phyloP scores from a whole-genome alignment of 345 rosid species.

The Populus deltoides region DNA sequence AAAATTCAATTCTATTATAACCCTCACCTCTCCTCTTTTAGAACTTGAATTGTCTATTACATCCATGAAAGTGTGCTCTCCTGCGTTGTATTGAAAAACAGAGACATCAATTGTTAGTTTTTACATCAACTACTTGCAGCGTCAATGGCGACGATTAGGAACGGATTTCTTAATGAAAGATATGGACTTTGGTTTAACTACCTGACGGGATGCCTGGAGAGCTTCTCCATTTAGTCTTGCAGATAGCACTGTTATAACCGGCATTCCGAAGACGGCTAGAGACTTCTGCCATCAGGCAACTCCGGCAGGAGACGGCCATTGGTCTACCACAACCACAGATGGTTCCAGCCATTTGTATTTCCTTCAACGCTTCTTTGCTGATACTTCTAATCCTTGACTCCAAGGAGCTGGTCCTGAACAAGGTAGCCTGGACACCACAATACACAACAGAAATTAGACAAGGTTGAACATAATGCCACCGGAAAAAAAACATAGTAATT shows the following conservation, averaged over 20 bases:
- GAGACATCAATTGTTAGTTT: neutral
- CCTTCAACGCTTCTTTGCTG: constrained; percentile 26
- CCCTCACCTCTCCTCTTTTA: constrained; percentile 37
- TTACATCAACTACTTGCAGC: neutral
- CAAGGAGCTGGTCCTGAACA: constrained; percentile 26
- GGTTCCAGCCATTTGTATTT: constrained; percentile 13
- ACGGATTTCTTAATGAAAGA: neutral
- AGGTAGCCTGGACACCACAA: constrained; percentile 15
- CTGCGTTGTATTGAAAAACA: constrained; percentile 12
- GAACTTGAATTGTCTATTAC: constrained; percentile 29
- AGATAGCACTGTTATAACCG: constrained; percentile 25
- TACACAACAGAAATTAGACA: neutral
- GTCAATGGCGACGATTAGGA: neutral
- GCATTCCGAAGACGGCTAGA: constrained; percentile 24
- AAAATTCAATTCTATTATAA: constrained; percentile 47
- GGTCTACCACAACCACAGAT: constrained; percentile 19
- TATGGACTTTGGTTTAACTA: neutral
- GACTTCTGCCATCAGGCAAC: constrained; percentile 27
- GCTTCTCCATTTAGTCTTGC: constrained; percentile 32
- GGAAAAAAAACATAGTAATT: neutral
- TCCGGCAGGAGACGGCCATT: constrained; percentile 25
- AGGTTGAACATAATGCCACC: neutral
- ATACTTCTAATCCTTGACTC: constrained; percentile 26
- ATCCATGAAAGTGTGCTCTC: constrained; percentile 43
- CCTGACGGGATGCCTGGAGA: constrained; percentile 28